Evolutionary conservation across 306 rosid genomes (phyloP).

Genomic region (Castanea mollissima): DNA sequence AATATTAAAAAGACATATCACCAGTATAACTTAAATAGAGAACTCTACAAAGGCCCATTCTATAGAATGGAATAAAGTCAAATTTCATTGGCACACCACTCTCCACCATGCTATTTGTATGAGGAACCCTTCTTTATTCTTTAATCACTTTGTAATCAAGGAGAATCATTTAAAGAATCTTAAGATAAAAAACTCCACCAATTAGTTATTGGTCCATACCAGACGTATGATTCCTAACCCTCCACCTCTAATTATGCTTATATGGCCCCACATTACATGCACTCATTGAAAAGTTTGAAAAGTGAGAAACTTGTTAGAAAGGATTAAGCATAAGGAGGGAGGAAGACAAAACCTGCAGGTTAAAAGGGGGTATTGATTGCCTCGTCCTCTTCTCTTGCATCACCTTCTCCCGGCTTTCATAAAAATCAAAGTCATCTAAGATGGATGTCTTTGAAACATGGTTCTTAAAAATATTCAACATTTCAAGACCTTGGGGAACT

Average conservation of each 20-base stretch:
- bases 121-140: slow-evolving; percentile 21
- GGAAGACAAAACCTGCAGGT: slow-evolving; percentile 35
- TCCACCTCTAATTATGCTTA: slow-evolving; percentile 23
- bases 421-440: slow-evolving; percentile 75
- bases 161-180: slow-evolving; percentile 22
- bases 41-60: background rate
- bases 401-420: slow-evolving; percentile 74
- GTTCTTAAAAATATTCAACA: slow-evolving; percentile 61
- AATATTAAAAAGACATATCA: background rate
- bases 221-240: slow-evolving; percentile 26
- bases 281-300: slow-evolving; percentile 13
- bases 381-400: slow-evolving; percentile 65
- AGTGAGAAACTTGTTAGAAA: slow-evolving; percentile 8
- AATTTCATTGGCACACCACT: slow-evolving; percentile 26
- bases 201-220: slow-evolving; percentile 20
- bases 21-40: background rate
- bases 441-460: slow-evolving; percentile 54
- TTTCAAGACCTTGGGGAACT: slow-evolving; percentile 57
- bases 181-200: slow-evolving; percentile 8
- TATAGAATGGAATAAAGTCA: slow-evolving; percentile 33
- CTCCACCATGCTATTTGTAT: slow-evolving; percentile 17
- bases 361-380: slow-evolving; percentile 42
- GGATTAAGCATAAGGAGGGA: slow-evolving; percentile 1
- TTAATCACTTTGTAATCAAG: slow-evolving; percentile 22
- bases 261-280: slow-evolving; percentile 40